Percentiles rank a stretch among this genome's conserved stretches.
These are phyloP conservation scores for Fomes fomentarius DNA, from an alignment of 1,284 basidiomycete genomes.

Conservation along the genomic window DNA sequence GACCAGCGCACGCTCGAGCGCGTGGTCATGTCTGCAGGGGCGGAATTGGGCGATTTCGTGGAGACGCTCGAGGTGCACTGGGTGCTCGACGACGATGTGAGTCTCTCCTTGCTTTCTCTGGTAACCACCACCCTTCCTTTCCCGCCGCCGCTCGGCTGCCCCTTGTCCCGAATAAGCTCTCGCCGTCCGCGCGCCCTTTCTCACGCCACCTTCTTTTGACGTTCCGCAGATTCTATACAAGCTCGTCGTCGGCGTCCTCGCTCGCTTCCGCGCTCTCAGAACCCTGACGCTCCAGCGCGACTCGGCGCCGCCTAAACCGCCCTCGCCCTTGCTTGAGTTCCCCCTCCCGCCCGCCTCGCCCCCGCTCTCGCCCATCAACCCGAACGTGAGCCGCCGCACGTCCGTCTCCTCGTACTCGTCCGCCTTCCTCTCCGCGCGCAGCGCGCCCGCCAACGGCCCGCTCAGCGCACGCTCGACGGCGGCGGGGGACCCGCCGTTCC, in stretches of 20 bases:
- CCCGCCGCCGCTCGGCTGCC: not conserved
- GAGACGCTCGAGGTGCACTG: constrained; percentile 49
- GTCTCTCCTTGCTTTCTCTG: constrained; percentile 19
- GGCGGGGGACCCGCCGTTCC: constrained; percentile 25
- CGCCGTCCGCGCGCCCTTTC: not conserved
- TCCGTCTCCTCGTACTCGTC: constrained; percentile 21
- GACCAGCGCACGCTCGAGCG: constrained; percentile 39
- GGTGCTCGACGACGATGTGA: constrained; percentile 43
- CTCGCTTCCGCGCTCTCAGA: constrained; percentile 50
- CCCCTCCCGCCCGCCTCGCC: constrained; percentile 26
- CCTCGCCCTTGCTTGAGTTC: constrained; percentile 23
- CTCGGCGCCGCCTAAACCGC: constrained; percentile 25
- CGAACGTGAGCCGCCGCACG: constrained; percentile 7
- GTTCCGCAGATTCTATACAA: constrained; percentile 60
- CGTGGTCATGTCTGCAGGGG: constrained; percentile 36
- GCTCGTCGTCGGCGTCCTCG: constrained; percentile 50
- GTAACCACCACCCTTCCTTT: not conserved
- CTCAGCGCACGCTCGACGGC: constrained; percentile 13
- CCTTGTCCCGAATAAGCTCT: not conserved
- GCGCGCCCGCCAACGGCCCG: not conserved
- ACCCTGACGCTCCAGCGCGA: constrained; percentile 39
- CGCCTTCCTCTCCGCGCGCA: constrained; percentile 8
- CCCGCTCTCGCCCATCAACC: constrained; percentile 23
- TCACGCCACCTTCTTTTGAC: no score
- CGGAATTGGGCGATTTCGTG: constrained; percentile 39